Conservation (phyloP, 2,329 filamentous ascomycete genomes). For the Teratosphaeria epicoccoides region DNA sequence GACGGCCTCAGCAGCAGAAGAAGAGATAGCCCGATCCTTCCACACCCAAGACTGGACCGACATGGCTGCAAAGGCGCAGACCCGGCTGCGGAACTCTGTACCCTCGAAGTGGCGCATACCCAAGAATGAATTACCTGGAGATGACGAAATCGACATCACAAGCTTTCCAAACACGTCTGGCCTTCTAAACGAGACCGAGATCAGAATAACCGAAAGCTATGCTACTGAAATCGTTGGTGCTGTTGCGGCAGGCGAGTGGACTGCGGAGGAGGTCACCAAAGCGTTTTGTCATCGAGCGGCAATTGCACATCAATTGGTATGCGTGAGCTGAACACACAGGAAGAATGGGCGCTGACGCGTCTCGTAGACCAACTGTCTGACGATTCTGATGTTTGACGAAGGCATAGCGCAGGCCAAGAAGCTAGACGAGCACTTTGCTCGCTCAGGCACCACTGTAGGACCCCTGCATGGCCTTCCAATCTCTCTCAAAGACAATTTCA, state of each 20-base stretch:
- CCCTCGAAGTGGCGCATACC: slow-evolving; percentile 50
- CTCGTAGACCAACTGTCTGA: slow-evolving; percentile 48
- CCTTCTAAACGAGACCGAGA: slow-evolving; percentile 46
- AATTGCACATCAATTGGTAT: slow-evolving; percentile 45
- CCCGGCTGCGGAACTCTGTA: slow-evolving; percentile 39
- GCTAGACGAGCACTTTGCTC: slow-evolving; percentile 41
- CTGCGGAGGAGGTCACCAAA: slow-evolving; percentile 40
- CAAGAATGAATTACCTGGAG: slow-evolving; percentile 41
- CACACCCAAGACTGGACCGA: slow-evolving; percentile 31
- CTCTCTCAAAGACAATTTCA: slow-evolving; percentile 62
- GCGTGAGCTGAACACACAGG: neutral
- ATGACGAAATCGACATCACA: slow-evolving; percentile 46
- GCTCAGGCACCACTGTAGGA: slow-evolving; percentile 41
- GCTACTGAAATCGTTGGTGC: slow-evolving; percentile 32
- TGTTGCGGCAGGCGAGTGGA: slow-evolving; percentile 35
- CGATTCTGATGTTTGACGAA: slow-evolving; percentile 46
- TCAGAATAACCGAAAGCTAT: slow-evolving; percentile 39
- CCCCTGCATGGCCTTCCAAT: slow-evolving; percentile 58
- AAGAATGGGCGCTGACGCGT: neutral
- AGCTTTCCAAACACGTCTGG: slow-evolving; percentile 46
- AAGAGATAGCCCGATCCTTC: neutral
- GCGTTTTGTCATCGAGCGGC: slow-evolving; percentile 47
- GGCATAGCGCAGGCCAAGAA: slow-evolving; percentile 42
- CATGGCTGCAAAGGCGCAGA: slow-evolving; percentile 34
- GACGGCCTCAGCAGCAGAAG: slow-evolving; percentile 1